Percentiles rank a stretch among this genome's conserved stretches.
These are phyloP conservation scores for Rhodamnia argentea DNA, from an alignment of 345 rosid genomes.

Conservation along the genomic window DNA sequence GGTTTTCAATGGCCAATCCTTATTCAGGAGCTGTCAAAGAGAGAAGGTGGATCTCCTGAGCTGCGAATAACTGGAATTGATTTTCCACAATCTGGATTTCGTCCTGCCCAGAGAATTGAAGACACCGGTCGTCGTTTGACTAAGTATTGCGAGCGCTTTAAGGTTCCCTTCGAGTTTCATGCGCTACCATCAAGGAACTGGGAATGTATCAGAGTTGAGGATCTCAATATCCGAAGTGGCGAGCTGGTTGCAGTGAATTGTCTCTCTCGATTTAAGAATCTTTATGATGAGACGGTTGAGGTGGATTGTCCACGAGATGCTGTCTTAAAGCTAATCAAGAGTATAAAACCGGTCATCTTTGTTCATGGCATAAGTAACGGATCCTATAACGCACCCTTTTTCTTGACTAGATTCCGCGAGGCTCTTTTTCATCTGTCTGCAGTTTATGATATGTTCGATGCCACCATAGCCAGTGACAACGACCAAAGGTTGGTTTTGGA, in stretches of 20 bases:
- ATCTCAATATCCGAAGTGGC: constrained; percentile 43
- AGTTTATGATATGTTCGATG: constrained; percentile 55
- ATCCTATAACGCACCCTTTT: constrained; percentile 71
- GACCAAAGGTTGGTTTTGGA: constrained; percentile 48
- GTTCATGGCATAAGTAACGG: constrained; percentile 46
- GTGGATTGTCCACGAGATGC: constrained; percentile 56
- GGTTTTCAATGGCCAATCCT: constrained; percentile 95
- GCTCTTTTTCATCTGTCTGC: constrained; percentile 72
- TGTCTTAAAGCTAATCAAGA: constrained; percentile 45
- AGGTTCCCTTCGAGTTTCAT: constrained; percentile 72
- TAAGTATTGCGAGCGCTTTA: constrained; percentile 66
- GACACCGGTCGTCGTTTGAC: constrained; percentile 71
- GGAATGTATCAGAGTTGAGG: constrained; percentile 60
- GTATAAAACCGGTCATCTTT: constrained; percentile 56
- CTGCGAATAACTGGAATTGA: constrained; percentile 87
- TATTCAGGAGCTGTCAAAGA: constrained; percentile 42
- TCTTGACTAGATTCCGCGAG: constrained; percentile 74
- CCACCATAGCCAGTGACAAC: constrained; percentile 36
- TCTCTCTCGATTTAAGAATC: constrained; percentile 33
- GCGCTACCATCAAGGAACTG: constrained; percentile 54
- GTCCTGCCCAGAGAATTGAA: constrained; percentile 57
- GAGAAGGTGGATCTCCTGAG: constrained; percentile 44
- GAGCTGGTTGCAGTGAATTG: constrained; percentile 70
- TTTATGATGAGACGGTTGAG: constrained; percentile 59
- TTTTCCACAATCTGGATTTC: constrained; percentile 65